Evolutionary conservation across 1,139 yeast species (phyloP), one percentile per base, ranked within the genome.

Genomic region (Nakaseomyces glabratus): DNA sequence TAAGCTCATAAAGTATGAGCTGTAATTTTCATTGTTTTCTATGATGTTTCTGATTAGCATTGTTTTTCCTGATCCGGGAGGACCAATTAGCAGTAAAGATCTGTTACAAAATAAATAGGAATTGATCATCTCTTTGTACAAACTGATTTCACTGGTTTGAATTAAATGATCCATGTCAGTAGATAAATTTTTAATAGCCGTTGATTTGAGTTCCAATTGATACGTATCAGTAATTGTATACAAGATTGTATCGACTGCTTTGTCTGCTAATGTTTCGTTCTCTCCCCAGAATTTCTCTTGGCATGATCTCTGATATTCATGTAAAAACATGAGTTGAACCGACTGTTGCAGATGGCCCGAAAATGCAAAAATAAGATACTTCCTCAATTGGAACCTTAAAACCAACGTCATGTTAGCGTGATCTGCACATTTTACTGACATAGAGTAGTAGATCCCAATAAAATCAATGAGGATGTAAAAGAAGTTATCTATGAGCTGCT

Each of bases 21-120:
- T 82, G 40, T 76, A 62, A 18, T 68, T 64, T 0, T 76, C 69
- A 0, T 79, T 66, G 36, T 66, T 68, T 33, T 82, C 63, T 30
- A 90, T 57, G 0, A 86, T 77, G 36, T 79, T 76, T 45, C 82
- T 68, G 19, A 90, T 60, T 0, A 90, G 77, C 97, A 88, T 88
- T 0, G 97, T 88, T 53, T 90, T 90, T 43, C 98, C 98, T 0
- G 95, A 81, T 3, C 98, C 98, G 0, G 98, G 97, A 0, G 97
- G 97, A 4, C 98, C 98, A 60, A 95, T 86, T 21, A 90, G 64
- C 20, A 90, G 63, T 16, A 85, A 57, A 0, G 93, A 74, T 32
- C 63, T 62, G 39, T 72, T 80, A 31, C 74, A 73, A 24, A 66
- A 64, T 25, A 88, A 51, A 4, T 82, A 57, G 0, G 76, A 64